Evolutionary conservation across 257 asterid species (phyloP), one percentile per base, ranked within the genome.

Genomic region (Plantago elongata): DNA sequence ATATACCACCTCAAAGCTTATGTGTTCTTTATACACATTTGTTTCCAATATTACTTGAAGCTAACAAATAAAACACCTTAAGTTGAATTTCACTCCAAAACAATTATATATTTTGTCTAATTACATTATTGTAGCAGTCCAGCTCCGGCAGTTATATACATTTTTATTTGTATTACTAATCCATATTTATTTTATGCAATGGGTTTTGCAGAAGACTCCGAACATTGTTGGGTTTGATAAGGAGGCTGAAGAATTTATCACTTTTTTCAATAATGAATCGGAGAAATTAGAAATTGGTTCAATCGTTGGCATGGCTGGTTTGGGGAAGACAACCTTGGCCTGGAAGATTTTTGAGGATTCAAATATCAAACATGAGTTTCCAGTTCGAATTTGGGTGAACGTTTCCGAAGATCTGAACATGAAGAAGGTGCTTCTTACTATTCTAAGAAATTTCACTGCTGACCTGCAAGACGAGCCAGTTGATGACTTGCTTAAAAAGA

Each of bases 241-340:
- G 5, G 45, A 56, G 46, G 45, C 45, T 12, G 15, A 56, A 12
- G 22, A 29, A 15, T 12, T 56, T 5, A 56, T 37, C 9, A 9
- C 9, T 4, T 34, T 29, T 30, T 5, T 34, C 1, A 29, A 13
- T 5, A 6, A 5, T 1, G 45, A 56, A 13, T 29, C 61, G 13
- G 6, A 4, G 4, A 34, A 56, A 2, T 40, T 52, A 7, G 58
- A 52, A 27, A 52, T 52, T 16, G 58, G 37, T 52, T 52, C 58
- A 5, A 52, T 52, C 12, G 44, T 56, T 34, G 61, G 61, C 29
- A 56, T 56, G 61, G 45, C 61, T n/a, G 61, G 61, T 56, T 16
- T 56, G 5, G 61, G 61, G 22, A 56, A 56, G 46, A 56, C 61
- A 13, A 56, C 61, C 12, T 29, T 56, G 22, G 9, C 45, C 12